phyloP scores from a whole-genome alignment of 2,329 filamentous ascomycete genomes.

The Colletotrichum spinosum region DNA sequence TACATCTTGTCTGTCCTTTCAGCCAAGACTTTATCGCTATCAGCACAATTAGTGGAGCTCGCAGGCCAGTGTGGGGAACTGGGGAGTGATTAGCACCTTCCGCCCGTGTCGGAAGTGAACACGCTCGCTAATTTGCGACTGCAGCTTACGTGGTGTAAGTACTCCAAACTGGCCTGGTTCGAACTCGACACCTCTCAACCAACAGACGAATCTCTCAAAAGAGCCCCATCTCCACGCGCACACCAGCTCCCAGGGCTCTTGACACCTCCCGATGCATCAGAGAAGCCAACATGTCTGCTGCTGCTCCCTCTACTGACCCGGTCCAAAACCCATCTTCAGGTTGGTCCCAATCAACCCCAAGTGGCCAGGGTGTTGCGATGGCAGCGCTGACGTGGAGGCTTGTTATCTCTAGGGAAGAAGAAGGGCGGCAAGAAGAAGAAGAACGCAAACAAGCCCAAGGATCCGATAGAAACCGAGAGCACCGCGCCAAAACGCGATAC shows the following conservation, averaged over 20 bases:
- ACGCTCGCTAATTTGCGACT: slow-evolving; percentile 37
- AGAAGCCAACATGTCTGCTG: slow-evolving; percentile 44
- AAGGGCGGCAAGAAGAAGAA: slow-evolving; percentile 72
- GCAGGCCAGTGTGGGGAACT: slow-evolving; percentile 32
- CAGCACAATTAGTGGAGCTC: slow-evolving; percentile 22
- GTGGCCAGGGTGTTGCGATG: slow-evolving; percentile 8
- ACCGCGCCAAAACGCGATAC: slow-evolving; percentile 47
- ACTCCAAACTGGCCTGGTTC: slow-evolving; percentile 21
- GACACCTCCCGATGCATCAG: slow-evolving; percentile 35
- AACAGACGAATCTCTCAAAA: slow-evolving; percentile 12
- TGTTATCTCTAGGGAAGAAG: slow-evolving; percentile 58
- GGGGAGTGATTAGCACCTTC: slow-evolving; percentile 32
- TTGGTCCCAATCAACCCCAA: slow-evolving; percentile 37
- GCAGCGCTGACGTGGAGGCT: slow-evolving; percentile 12
- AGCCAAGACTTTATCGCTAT: slow-evolving; percentile 16
- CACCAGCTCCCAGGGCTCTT: slow-evolving; percentile 36
- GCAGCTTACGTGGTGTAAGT: slow-evolving; percentile 38
- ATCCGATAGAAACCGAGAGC: slow-evolving; percentile 49
- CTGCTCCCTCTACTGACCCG: slow-evolving; percentile 41
- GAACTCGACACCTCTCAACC: slow-evolving; percentile 31
- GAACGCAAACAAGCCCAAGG: slow-evolving; percentile 62
- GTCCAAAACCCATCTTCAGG: slow-evolving; percentile 45
- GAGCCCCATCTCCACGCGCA: slow-evolving; percentile 12
- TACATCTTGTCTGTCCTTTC: too few relatives aligned
- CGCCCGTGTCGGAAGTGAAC: slow-evolving; percentile 36